phyloP scores from a whole-genome alignment of 768 basidiomycete genomes.

The Lentinula aciculospora region DNA sequence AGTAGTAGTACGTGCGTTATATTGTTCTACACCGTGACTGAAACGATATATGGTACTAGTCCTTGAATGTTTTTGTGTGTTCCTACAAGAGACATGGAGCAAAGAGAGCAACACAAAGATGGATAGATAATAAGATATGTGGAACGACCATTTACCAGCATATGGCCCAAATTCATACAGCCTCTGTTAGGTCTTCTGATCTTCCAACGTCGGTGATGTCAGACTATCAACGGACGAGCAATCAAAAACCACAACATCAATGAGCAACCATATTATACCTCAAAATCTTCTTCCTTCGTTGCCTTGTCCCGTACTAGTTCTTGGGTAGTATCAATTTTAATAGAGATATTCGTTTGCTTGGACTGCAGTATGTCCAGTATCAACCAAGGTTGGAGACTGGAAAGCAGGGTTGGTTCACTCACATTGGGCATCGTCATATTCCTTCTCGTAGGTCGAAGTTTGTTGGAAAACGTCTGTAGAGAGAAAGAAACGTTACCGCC shows the following conservation, averaged over 20 bases:
- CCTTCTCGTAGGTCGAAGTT: conserved; percentile 13
- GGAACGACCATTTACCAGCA: no score
- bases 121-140: no score
- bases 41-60: no score
- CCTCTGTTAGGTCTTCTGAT: background rate
- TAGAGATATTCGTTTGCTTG: conserved; percentile 49
- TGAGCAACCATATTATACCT: background rate
- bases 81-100: no score
- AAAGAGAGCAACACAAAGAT: no score
- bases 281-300: background rate
- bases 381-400: background rate
- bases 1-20: background rate
- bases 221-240: background rate
- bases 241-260: background rate
- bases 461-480: conserved; percentile 37
- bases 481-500: conserved; percentile 43
- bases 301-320: conserved; percentile 36
- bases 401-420: background rate
- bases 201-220: conserved; percentile 3
- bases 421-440: conserved; percentile 24
- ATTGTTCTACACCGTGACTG: no score
- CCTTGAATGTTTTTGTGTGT: no score
- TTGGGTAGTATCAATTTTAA: conserved; percentile 59
- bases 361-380: background rate
- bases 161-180: no score